Evolutionary conservation across 2,329 filamentous ascomycete species (phyloP).

Genomic region (Pseudocercospora fijiensis): DNA sequence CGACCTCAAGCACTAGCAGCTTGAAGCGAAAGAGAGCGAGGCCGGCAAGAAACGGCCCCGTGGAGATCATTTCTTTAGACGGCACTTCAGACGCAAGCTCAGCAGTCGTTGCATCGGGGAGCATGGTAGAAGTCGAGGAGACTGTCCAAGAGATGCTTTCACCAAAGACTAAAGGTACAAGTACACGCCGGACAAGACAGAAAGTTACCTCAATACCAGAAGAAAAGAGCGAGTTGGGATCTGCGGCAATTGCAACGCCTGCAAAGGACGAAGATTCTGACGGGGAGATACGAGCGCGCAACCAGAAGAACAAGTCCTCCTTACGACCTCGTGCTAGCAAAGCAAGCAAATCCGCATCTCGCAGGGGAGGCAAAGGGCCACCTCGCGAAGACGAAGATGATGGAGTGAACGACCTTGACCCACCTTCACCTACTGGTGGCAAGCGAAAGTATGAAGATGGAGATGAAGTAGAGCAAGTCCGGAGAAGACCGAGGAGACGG

Average conservation of each 20-base stretch:
- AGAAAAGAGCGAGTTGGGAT: neutral
- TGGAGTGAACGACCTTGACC: conserved; percentile 22
- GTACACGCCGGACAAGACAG: conserved; percentile 10
- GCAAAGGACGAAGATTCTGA: conserved; percentile 27
- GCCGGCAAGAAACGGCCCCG: conserved; percentile 8
- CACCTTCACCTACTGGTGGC: conserved; percentile 19
- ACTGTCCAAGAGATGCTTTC: conserved; percentile 8
- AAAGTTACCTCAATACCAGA: conserved; percentile 3
- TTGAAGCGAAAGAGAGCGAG: conserved; percentile 30
- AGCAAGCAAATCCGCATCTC: conserved; percentile 29
- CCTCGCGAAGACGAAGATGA: conserved; percentile 30
- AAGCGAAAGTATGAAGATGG: conserved; percentile 22
- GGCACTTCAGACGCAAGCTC: conserved; percentile 20
- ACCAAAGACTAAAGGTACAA: conserved; percentile 10
- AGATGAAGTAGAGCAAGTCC: conserved; percentile 9
- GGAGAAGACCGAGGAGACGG: conserved; percentile 24
- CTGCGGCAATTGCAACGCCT: conserved; percentile 20
- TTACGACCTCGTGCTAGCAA: conserved; percentile 37
- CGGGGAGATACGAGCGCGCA: conserved; percentile 27
- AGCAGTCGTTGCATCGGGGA: neutral
- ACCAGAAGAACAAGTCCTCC: conserved; percentile 37
- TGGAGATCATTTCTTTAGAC: conserved; percentile 26
- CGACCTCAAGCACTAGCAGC: conserved; percentile 25
- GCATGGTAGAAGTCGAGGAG: conserved; percentile 12
- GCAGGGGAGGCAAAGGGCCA: conserved; percentile 33